Percentiles rank a stretch among this genome's conserved stretches.
These are phyloP conservation scores for Pichia sp. DNA, from an alignment of 1,139 yeast species.

Conservation along the genomic window DNA sequence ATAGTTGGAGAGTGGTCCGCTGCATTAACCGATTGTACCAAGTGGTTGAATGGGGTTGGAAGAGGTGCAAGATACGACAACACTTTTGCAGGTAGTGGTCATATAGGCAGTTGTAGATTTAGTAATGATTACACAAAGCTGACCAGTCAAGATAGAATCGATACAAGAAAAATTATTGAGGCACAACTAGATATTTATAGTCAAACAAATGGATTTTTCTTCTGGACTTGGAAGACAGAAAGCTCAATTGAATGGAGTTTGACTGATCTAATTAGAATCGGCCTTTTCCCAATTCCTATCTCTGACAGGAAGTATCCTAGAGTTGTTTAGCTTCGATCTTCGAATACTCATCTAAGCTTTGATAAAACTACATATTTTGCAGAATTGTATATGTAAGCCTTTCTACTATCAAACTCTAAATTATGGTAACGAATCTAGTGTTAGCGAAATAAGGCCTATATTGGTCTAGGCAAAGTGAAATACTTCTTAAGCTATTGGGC, in stretches of 20 bases:
- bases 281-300: constrained; percentile 74
- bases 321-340: constrained; percentile 6
- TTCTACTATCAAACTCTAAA: constrained; percentile 32
- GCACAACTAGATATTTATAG: constrained; percentile 87
- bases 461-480: constrained; percentile 17
- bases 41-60: constrained; percentile 88
- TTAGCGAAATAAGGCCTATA: constrained; percentile 30
- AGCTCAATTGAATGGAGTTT: constrained; percentile 83
- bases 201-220: constrained; percentile 72
- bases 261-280: constrained; percentile 45
- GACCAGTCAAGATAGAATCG: constrained; percentile 48
- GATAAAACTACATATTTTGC: not conserved
- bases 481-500: constrained; percentile 9
- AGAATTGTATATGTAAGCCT: constrained; percentile 23
- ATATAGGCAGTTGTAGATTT: constrained; percentile 58
- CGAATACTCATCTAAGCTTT: too few species aligned
- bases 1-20: constrained; percentile 62
- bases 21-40: constrained; percentile 65
- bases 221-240: constrained; percentile 94
- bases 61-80: constrained; percentile 84
- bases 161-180: constrained; percentile 68
- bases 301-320: constrained; percentile 56
- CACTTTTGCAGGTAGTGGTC: constrained; percentile 38
- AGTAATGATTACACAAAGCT: constrained; percentile 51
- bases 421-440: constrained; percentile 27